Percentiles rank a stretch among this genome's conserved stretches.
phyloP scores from a whole-genome alignment of 768 basidiomycete genomes.

The Lactarius evosmus region DNA sequence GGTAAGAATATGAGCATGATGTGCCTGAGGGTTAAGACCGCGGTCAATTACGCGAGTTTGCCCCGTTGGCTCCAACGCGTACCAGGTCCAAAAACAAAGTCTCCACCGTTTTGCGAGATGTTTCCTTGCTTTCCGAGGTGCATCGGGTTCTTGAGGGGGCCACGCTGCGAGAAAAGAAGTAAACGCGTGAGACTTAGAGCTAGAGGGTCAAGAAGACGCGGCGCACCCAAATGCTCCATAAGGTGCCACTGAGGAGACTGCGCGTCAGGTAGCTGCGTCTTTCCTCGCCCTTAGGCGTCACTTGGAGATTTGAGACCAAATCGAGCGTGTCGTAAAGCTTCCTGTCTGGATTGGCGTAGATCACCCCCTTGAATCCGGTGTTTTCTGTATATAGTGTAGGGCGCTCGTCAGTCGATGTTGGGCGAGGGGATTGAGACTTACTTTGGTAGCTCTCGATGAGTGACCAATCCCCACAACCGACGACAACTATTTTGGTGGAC shows the following conservation, averaged over 20 bases:
- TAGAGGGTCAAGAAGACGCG: neutral
- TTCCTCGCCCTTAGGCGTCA: slow-evolving; percentile 17
- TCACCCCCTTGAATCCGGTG: slow-evolving; percentile 21
- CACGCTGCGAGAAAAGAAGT: slow-evolving; percentile 8
- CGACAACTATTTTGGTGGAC: slow-evolving; percentile 10
- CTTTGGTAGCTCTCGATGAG: slow-evolving; percentile 26
- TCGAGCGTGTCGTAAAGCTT: slow-evolving; percentile 23
- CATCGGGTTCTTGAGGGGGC: slow-evolving; percentile 21
- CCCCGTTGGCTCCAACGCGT: neutral
- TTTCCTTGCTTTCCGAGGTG: slow-evolving; percentile 26
- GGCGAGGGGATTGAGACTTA: neutral
- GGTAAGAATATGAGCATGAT: slow-evolving; percentile 19
- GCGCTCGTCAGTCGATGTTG: neutral
- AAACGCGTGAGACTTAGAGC: neutral
- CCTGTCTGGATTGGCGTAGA: slow-evolving; percentile 26
- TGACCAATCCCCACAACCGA: slow-evolving; percentile 26
- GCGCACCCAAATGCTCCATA: slow-evolving; percentile 24
- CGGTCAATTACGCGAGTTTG: neutral
- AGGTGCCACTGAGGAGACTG: slow-evolving; percentile 7
- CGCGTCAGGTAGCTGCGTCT: slow-evolving; percentile 23
- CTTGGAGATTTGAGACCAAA: slow-evolving; percentile 22
- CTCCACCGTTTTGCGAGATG: slow-evolving; percentile 25
- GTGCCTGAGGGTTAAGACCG: slow-evolving; percentile 1
- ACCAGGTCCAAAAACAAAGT: slow-evolving; percentile 27
- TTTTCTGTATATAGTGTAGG: neutral